Conservation (phyloP, 192 early-diverging fungal species). For the Podila verticillata region DNA sequence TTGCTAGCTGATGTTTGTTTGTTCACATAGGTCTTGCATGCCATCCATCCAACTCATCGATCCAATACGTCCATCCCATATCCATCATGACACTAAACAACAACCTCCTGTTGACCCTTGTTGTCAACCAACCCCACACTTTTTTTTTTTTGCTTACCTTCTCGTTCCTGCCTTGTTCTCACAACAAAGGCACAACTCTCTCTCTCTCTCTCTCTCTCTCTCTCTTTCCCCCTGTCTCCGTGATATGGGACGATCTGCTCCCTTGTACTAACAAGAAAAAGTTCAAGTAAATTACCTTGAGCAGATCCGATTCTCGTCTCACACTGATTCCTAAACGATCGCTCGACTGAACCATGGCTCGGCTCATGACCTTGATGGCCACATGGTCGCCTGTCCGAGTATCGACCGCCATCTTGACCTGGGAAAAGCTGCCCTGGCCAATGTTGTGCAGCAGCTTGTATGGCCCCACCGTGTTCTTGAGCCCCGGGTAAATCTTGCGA, state of each 20-base stretch:
- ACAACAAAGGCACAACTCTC: no score
- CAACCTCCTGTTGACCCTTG: no score
- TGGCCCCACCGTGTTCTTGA: constrained; percentile 45
- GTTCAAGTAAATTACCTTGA: constrained; percentile 52
- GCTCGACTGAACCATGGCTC: constrained; percentile 53
- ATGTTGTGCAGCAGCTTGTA: constrained; percentile 53
- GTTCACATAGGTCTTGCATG: no score
- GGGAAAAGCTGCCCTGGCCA: constrained; percentile 66
- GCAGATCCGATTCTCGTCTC: constrained; percentile 50
- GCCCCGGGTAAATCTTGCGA: constrained; percentile 46
- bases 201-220: not conserved
- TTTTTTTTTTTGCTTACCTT: no score
- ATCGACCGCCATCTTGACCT: constrained; percentile 68
- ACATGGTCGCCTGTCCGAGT: constrained; percentile 55
- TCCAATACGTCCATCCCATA: no score
- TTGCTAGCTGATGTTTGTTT: not conserved
- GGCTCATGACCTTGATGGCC: constrained; percentile 67
- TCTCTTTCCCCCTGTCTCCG: no score
- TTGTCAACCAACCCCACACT: no score
- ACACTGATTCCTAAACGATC: constrained; percentile 52
- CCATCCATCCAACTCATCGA: no score
- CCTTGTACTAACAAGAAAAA: not conserved
- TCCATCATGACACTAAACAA: no score
- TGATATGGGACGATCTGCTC: no score
- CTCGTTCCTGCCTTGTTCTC: no score